Conservation (phyloP, 768 basidiomycete species). For the Lepiota venenata region DNA sequence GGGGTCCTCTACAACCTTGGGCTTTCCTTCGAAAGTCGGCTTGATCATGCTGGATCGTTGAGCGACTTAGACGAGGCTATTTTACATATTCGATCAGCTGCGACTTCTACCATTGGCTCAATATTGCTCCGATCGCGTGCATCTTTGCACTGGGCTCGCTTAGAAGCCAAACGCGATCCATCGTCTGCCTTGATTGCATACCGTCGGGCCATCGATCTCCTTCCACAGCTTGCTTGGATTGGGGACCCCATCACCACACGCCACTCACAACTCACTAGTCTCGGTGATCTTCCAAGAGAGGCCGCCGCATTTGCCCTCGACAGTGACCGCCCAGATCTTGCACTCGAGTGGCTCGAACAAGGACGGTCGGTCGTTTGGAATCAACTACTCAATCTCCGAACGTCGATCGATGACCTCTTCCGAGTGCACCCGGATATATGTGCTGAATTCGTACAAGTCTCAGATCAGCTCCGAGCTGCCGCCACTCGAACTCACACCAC, state of each 20-base stretch:
- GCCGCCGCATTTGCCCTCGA: constrained; percentile 24
- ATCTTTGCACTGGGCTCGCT: constrained; percentile 8
- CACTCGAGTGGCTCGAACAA: constrained; percentile 32
- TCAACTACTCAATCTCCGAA: constrained; percentile 21
- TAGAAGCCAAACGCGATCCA: too few species aligned
- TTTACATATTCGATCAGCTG: background rate
- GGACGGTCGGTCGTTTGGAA: constrained; percentile 26
- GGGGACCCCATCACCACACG: constrained; percentile 3
- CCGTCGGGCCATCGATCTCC: background rate
- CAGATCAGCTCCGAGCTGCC: constrained; percentile 12
- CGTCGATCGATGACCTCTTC: constrained; percentile 19
- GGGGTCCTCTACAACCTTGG: too few species aligned
- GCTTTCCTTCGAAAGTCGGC: background rate
- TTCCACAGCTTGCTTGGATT: background rate
- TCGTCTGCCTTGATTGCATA: background rate
- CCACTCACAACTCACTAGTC: background rate
- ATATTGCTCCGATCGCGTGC: background rate
- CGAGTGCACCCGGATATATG: constrained; percentile 12
- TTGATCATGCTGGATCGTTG: background rate
- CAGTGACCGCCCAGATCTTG: constrained; percentile 16
- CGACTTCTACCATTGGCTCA: background rate
- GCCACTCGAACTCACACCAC: background rate
- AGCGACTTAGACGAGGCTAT: background rate
- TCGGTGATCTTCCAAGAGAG: background rate
- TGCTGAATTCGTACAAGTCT: constrained; percentile 10